Percentiles rank a stretch among this genome's conserved stretches.
Conservation (phyloP, 2,329 filamentous ascomycete genomes). For the Penicillium sp. region DNA sequence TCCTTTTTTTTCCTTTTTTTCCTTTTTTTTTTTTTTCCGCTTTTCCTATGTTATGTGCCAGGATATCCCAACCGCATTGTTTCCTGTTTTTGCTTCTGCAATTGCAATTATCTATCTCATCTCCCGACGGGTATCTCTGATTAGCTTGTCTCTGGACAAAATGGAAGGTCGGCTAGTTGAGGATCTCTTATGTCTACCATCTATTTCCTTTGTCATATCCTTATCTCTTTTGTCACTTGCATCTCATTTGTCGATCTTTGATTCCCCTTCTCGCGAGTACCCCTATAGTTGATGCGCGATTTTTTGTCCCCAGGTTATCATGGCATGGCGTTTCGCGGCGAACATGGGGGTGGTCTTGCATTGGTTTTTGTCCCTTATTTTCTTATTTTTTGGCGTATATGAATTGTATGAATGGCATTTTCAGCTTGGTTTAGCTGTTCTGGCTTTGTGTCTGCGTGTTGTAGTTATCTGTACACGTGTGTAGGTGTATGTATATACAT, state of each 20-base stretch:
- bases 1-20: background rate
- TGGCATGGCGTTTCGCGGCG: conserved; percentile 23
- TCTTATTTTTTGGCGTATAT: background rate
- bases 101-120: background rate
- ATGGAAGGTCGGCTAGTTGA: background rate
- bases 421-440: background rate
- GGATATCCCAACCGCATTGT: conserved; percentile 7
- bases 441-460: background rate
- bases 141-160: background rate
- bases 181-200: conserved; percentile 3
- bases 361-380: conserved; percentile 3
- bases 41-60: background rate
- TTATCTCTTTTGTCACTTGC: background rate
- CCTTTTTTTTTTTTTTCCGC: background rate
- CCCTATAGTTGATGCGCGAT: conserved; percentile 18
- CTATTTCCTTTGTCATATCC: background rate
- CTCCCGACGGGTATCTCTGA: background rate
- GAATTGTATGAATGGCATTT: background rate
- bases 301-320: conserved; percentile 14
- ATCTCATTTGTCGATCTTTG: background rate
- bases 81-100: background rate
- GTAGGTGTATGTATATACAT: background rate
- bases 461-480: background rate
- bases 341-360: conserved; percentile 12
- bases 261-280: conserved; percentile 22